phyloP scores from a whole-genome alignment of 352 stramenopile species.

The Globisporangium apiculatum region DNA sequence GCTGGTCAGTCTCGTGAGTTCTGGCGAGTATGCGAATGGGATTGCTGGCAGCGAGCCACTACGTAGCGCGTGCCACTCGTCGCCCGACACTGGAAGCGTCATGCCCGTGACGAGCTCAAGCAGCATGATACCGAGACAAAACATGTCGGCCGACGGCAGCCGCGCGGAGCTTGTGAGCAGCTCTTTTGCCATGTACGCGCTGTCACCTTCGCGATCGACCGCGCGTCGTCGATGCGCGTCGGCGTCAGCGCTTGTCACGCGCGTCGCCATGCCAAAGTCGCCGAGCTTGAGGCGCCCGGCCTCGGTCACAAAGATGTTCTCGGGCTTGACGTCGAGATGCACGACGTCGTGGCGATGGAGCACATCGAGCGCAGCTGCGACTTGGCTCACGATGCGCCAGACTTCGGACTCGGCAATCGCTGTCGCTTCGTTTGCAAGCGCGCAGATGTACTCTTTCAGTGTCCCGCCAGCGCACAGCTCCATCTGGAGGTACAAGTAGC shows the following conservation, averaged over 20 bases:
- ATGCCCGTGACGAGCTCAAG: conserved; percentile 44
- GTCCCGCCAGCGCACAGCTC: conserved; percentile 90
- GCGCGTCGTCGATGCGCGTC: conserved; percentile 25
- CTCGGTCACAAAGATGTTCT: conserved; percentile 91
- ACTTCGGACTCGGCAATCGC: conserved; percentile 43
- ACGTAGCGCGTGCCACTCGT: conserved; percentile 65
- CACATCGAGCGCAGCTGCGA: conserved; percentile 73
- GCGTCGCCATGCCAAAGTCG: conserved; percentile 91
- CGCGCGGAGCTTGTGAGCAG: conserved; percentile 66
- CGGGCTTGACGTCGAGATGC: conserved; percentile 95
- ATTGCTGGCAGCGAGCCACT: conserved; percentile 37
- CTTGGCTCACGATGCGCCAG: conserved; percentile 73
- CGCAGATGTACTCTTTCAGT: conserved; percentile 62
- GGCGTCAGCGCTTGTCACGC: conserved; percentile 25
- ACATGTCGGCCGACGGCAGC: conserved; percentile 89
- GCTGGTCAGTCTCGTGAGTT: conserved; percentile 28
- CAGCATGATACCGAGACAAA: conserved; percentile 87
- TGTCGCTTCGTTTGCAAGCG: conserved; percentile 13
- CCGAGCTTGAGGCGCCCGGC: conserved; percentile 74
- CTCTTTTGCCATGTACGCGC: conserved; percentile 88
- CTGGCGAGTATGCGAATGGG: conserved; percentile 35
- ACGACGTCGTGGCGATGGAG: conserved; percentile 89
- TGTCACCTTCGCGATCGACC: conserved; percentile 86
- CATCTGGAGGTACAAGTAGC: conserved; percentile 91
- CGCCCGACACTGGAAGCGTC: conserved; percentile 36